These are phyloP conservation scores for Kurtzmaniella fragi DNA, from an alignment of 805 yeast species.

Conservation along the genomic window DNA sequence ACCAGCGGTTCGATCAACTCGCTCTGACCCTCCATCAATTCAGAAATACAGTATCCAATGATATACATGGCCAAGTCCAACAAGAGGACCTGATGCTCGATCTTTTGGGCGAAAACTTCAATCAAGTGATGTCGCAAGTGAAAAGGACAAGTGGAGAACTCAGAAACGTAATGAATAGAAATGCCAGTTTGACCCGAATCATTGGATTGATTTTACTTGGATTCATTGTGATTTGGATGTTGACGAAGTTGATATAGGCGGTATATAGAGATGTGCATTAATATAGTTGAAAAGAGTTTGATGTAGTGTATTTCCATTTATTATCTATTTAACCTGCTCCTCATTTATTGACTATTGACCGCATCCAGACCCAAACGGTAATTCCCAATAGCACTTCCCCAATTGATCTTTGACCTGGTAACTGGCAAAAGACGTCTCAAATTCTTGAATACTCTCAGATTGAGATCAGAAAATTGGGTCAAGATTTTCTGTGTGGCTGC, in stretches of 20 bases:
- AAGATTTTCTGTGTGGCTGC: conserved; percentile 55
- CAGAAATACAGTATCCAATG: conserved; percentile 37
- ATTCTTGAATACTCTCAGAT: conserved; percentile 76
- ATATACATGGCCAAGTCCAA: conserved; percentile 36
- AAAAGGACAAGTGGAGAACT: conserved; percentile 37
- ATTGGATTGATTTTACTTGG: conserved; percentile 29
- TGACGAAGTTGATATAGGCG: conserved; percentile 25
- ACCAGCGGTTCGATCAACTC: conserved; percentile 37
- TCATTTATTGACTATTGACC: conserved; percentile 27
- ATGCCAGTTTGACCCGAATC: conserved; percentile 34
- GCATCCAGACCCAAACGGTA: conserved; percentile 84
- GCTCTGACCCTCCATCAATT: conserved; percentile 40
- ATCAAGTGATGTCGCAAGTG: conserved; percentile 32
- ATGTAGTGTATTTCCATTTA: not conserved
- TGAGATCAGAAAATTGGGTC: conserved; percentile 61
- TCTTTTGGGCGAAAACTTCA: conserved; percentile 34
- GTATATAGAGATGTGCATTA: not conserved
- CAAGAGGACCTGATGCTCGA: conserved; percentile 36
- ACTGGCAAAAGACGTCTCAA: conserved; percentile 89
- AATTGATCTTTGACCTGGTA: conserved; percentile 83
- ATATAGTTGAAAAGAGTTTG: not conserved
- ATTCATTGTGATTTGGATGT: conserved; percentile 35
- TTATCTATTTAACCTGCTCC: conserved; percentile 1
- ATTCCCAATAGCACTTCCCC: conserved; percentile 92
- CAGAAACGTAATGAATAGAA: conserved; percentile 35